These are phyloP conservation scores for Fusarium sublunatum DNA, from an alignment of 2,329 filamentous ascomycete species.

Conservation along the genomic window DNA sequence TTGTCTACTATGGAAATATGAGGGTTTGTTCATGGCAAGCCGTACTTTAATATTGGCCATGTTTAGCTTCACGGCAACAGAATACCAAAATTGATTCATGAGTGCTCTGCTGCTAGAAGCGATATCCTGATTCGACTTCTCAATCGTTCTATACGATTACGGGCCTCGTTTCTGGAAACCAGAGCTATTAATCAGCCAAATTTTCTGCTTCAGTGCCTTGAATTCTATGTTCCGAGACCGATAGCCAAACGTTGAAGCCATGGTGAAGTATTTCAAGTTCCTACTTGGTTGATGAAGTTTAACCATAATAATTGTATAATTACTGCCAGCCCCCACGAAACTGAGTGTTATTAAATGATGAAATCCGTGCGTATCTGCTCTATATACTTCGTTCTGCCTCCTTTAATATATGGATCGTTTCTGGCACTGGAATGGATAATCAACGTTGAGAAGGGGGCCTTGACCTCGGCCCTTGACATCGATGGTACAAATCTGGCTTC, in stretches of 20 bases:
- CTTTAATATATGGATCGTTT: background rate
- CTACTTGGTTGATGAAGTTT: too few species aligned
- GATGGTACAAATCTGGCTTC: slow-evolving; percentile 19
- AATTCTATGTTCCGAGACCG: too few species aligned
- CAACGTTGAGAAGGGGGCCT: slow-evolving; percentile 16
- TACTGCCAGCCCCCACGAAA: too few species aligned
- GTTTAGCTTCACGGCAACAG: background rate
- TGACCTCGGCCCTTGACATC: slow-evolving; percentile 10
- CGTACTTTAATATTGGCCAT: background rate
- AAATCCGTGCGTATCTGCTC: too few species aligned
- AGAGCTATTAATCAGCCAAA: background rate
- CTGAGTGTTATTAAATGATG: too few species aligned
- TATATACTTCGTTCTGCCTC: too few species aligned
- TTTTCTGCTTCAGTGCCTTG: too few species aligned
- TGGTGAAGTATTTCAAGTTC: too few species aligned
- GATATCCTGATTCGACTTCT: background rate
- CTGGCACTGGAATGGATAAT: slow-evolving; percentile 32
- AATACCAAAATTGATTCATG: background rate
- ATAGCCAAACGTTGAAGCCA: too few species aligned
- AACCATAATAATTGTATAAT: too few species aligned
- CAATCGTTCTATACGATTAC: background rate
- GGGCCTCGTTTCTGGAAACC: background rate
- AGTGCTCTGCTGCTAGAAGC: background rate
- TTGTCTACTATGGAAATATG: too few species aligned
- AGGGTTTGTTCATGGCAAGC: background rate